These are phyloP conservation scores for Penicillium canescens DNA, from an alignment of 495 filamentous ascomycete genomes.

Conservation along the genomic window DNA sequence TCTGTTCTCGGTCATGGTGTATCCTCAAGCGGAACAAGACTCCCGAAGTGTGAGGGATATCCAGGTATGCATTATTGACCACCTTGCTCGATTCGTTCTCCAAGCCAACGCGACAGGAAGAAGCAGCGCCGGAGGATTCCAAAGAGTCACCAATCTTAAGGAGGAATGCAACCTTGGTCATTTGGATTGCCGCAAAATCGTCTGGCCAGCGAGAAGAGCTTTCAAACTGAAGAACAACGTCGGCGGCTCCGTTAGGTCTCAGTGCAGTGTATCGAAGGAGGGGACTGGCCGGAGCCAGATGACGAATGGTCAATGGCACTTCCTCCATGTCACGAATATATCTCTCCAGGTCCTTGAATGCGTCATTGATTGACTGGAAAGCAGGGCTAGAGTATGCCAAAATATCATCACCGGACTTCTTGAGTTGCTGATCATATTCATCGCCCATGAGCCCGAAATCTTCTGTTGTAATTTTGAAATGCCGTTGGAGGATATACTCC, in stretches of 20 bases:
- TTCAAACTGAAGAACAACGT: conserved; percentile 86
- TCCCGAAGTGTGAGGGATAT: conserved; percentile 71
- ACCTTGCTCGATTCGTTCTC: conserved; percentile 69
- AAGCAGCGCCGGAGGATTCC: conserved; percentile 51
- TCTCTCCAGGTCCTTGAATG: conserved; percentile 69
- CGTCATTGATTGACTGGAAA: conserved; percentile 60
- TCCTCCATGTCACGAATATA: conserved; percentile 74
- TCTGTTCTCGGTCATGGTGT: conserved; percentile 80
- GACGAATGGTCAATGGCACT: conserved; percentile 76
- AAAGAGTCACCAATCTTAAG: conserved; percentile 76
- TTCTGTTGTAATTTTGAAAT: conserved; percentile 56
- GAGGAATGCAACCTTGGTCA: conserved; percentile 90
- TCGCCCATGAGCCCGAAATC: conserved; percentile 61
- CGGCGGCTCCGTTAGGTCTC: conserved; percentile 47
- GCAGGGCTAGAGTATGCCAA: conserved; percentile 35
- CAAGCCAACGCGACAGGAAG: conserved; percentile 67
- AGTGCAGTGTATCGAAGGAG: conserved; percentile 74
- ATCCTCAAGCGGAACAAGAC: conserved; percentile 56
- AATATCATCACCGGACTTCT: conserved; percentile 37
- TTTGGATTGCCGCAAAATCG: conserved; percentile 82
- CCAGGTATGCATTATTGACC: conserved; percentile 80
- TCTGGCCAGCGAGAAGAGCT: conserved; percentile 93
- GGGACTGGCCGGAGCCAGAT: conserved; percentile 69
- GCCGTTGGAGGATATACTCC: conserved; percentile 65
- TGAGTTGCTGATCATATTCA: conserved; percentile 57